phyloP scores from a whole-genome alignment of 2,329 filamentous ascomycete genomes.

The Cercospora beticola region DNA sequence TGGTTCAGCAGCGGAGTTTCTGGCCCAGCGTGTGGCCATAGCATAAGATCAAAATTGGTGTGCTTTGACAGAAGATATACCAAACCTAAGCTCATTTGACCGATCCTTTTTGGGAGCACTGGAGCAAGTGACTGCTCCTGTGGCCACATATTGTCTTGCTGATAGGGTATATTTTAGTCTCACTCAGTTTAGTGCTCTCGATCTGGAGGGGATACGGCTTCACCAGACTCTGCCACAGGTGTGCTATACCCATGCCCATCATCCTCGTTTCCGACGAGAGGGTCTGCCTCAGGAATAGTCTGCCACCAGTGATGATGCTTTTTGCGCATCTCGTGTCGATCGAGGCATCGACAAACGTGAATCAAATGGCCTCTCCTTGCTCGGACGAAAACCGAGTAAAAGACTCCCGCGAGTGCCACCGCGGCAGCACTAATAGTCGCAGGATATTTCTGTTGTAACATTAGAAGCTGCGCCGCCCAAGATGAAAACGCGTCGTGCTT shows the following conservation, averaged over 20 bases:
- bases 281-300: slow-evolving; percentile 4
- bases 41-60: not conserved
- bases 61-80: not conserved
- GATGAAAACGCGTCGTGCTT: slow-evolving; percentile 53
- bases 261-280: not conserved
- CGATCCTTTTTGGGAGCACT: not conserved
- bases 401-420: slow-evolving; percentile 49
- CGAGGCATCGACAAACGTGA: slow-evolving; percentile 43
- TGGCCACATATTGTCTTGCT: no score
- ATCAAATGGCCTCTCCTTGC: slow-evolving; percentile 60
- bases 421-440: slow-evolving; percentile 59
- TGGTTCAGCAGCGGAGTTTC: slow-evolving; percentile 3
- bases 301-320: slow-evolving; percentile 17
- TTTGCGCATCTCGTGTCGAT: slow-evolving; percentile 24
- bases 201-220: not conserved
- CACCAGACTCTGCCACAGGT: not conserved
- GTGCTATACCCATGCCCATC: not conserved
- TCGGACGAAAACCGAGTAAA: slow-evolving; percentile 60
- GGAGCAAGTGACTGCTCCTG: not conserved
- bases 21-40: slow-evolving; percentile 3
- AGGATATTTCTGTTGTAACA: slow-evolving; percentile 44
- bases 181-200: not conserved
- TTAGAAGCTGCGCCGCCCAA: slow-evolving; percentile 34
- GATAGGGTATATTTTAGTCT: no score
- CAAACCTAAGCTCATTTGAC: not conserved